These are phyloP conservation scores for Boeremia exigua DNA, from an alignment of 2,329 filamentous ascomycete species.

Conservation along the genomic window DNA sequence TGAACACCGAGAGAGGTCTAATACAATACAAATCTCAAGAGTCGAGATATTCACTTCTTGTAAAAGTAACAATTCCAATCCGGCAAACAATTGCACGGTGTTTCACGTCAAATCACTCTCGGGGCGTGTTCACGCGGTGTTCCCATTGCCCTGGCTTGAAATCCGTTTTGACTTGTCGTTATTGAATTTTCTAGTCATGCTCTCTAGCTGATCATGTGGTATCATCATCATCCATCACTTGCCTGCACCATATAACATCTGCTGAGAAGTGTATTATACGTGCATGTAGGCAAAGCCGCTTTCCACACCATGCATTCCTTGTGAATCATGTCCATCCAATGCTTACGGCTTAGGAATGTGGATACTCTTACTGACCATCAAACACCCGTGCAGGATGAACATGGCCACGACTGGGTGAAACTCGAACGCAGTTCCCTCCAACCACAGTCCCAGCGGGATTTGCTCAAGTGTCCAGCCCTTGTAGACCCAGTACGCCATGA, in stretches of 20 bases:
- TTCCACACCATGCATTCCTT: neutral
- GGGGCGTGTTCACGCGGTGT: no score
- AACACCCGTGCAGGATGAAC: slow-evolving; percentile 86
- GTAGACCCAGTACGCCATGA: slow-evolving; percentile 90
- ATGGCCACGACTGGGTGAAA: slow-evolving; percentile 82
- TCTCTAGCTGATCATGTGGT: slow-evolving; percentile 6
- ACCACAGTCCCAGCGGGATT: slow-evolving; percentile 76
- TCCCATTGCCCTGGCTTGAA: neutral
- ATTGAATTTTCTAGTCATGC: neutral
- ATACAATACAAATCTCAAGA: slow-evolving; percentile 1
- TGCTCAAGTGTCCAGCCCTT: slow-evolving; percentile 79
- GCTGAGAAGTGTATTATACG: neutral
- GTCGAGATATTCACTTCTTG: slow-evolving; percentile 7
- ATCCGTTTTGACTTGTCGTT: neutral
- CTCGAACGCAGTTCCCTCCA: slow-evolving; percentile 72
- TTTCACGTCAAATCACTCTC: neutral
- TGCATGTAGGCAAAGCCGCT: neutral
- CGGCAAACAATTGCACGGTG: neutral
- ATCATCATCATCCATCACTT: slow-evolving; percentile 3
- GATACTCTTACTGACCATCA: slow-evolving; percentile 95
- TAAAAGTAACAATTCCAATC: slow-evolving; percentile 4
- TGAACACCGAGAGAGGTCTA: neutral
- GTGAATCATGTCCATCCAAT: neutral
- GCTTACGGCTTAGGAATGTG: slow-evolving; percentile 84
- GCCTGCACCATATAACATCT: neutral